These are phyloP conservation scores for Phalaenopsis aphrodite DNA, from an alignment of 106 monocot genomes.

Conservation along the genomic window DNA sequence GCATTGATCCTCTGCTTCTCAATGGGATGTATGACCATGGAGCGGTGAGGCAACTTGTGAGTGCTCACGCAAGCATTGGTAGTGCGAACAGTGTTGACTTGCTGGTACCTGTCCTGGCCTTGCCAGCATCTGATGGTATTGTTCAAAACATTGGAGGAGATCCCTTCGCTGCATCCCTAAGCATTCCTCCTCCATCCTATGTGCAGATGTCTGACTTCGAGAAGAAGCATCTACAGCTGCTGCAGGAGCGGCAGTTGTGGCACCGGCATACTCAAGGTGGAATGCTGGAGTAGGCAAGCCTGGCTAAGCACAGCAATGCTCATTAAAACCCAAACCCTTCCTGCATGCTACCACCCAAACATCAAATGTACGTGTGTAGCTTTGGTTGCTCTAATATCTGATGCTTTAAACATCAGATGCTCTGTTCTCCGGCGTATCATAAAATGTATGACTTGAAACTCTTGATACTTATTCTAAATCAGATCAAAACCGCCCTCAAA, in stretches of 20 bases:
- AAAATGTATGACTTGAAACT: neutral
- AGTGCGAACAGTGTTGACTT: constrained; percentile 77
- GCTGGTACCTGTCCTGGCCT: constrained; percentile 47
- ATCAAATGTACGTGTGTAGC: neutral
- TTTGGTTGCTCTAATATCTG: neutral
- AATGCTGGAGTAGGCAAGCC: constrained; percentile 60
- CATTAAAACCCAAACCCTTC: constrained; percentile 13
- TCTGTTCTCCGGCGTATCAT: neutral
- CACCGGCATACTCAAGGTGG: constrained; percentile 51
- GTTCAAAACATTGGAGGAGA: constrained; percentile 43
- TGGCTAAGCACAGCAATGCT: constrained; percentile 20
- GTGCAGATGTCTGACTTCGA: constrained; percentile 93
- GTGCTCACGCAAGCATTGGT: constrained; percentile 28
- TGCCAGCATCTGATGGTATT: constrained; percentile 71
- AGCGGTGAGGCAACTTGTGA: constrained; percentile 46
- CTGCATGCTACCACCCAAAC: constrained; percentile 25
- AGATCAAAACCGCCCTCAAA: no score
- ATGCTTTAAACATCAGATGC: neutral
- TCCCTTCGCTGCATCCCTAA: constrained; percentile 69
- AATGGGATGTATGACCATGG: constrained; percentile 92
- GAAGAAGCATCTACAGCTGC: constrained; percentile 69
- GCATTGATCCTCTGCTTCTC: constrained; percentile 58
- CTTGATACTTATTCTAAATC: neutral
- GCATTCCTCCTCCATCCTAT: constrained; percentile 63
- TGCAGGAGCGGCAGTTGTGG: constrained; percentile 80